A percentile compares a stretch with the other conserved stretches of the same genome.
These are phyloP conservation scores for Carex sylvatica DNA, from an alignment of 202 grass and related monocot genomes.

Conservation along the genomic window DNA sequence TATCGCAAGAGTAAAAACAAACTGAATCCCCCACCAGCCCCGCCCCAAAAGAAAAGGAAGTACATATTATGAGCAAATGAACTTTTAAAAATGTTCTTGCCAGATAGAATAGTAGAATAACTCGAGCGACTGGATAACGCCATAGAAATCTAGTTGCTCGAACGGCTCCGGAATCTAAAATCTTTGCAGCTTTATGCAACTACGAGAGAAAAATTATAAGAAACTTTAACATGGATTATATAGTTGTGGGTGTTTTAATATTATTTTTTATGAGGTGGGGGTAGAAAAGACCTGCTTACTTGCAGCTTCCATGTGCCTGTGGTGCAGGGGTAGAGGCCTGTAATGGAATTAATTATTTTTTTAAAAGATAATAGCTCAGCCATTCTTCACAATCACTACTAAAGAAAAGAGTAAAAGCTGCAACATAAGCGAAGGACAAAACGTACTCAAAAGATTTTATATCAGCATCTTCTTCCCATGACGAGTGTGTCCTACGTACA, in stretches of 20 bases:
- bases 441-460: slow-evolving; percentile 90
- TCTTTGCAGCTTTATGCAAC: slow-evolving; percentile 96
- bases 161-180: slow-evolving; percentile 92
- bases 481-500: slow-evolving; percentile 56
- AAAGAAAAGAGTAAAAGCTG: neutral
- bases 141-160: slow-evolving; percentile 95
- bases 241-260: neutral
- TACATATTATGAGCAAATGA: neutral
- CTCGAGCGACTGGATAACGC: slow-evolving; percentile 88
- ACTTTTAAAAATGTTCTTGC: slow-evolving; percentile 34
- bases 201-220: slow-evolving; percentile 38
- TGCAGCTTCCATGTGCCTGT: slow-evolving; percentile 83
- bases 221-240: slow-evolving; percentile 6
- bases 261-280: neutral
- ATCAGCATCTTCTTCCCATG: slow-evolving; percentile 99
- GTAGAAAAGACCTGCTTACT: slow-evolving; percentile 59
- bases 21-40: neutral
- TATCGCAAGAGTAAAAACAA: neutral
- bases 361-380: slow-evolving; percentile 21
- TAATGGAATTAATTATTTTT: slow-evolving; percentile 36
- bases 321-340: slow-evolving; percentile 96
- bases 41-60: neutral
- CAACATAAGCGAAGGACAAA: neutral
- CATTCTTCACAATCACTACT: slow-evolving; percentile 8
- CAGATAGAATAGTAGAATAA: slow-evolving; percentile 93